Base-by-base conservation (phyloP, 306 rosid genomes). In the Cajanus cajan region DNA sequence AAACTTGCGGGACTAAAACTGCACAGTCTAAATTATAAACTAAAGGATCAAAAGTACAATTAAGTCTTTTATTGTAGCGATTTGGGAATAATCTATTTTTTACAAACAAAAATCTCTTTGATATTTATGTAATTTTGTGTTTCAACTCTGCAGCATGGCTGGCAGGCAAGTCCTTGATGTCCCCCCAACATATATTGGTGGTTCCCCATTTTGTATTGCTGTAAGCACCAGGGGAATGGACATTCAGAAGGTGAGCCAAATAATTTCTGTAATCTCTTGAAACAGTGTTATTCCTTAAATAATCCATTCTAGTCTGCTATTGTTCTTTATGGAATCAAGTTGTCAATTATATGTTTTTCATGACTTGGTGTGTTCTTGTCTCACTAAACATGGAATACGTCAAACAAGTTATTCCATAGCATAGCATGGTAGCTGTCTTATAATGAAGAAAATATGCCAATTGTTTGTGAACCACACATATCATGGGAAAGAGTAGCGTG, bases 101-200 rank as follows among this genome's bases (percentile, higher is more conserved):
- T 10, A 52, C 24, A 25, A 15, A 12, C 55, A 16, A n/a, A 2
- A 58, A 18, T 2, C 1, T 45, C 28, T 5, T 62, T 21, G 40
- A 6, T 58, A 33, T 78, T 22, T 28, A 63, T 74, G 69, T 41
- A 62, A 80, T 66, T 48, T 57, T 45, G 48, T 59, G 55, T 68
- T 81, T 76, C 76, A 70, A 33, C 83, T 77, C 47, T 83, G 80
- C 94, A 94, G 98, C 86, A 88, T 94, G 89, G 92, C 98, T 79
- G 96, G 98, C 50, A 87, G 89, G 84, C 98, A 94, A 84, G 87
- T 94, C 67, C 83, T 80, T 74, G 97, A 91, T 77, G 92, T 94
- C 75, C 98, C 97, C 74, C 85, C 89, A 2, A 58, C 89, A 48
- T 89, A 79, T 63, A 76, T 91, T 82, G 97, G 97, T 79, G 98